Evolutionary conservation across 768 basidiomycete species (phyloP), one percentile per base, ranked within the genome.

Genomic region (Kwoniella sp.): DNA sequence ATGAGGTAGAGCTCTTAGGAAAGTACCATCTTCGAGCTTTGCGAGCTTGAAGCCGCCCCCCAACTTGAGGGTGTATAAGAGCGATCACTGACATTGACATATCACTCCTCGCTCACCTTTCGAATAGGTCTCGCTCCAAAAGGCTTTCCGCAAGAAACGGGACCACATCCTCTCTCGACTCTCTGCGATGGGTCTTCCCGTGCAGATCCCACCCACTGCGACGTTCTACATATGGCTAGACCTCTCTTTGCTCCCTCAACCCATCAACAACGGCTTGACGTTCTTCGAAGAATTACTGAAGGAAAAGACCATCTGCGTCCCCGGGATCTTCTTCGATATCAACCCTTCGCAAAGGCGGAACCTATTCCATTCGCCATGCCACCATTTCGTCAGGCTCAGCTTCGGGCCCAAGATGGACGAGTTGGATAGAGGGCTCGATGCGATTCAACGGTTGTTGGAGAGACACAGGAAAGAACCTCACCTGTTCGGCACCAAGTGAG

Each of bases 161-260:
- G 92, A 97, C 79, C 89, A 94, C 66, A 89, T 95, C 41, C 86
- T 97, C 23, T 81, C 84, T 57, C 86, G 94, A n/a, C 86, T 97
- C 66, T 86, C 87, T 63, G 84, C 86, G 41, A 85, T 97, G 61
- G 89, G 87, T 50, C 84, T 96, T 25, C 87, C 89, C 55, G 90
- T 96, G 51, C 83, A 86, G 13, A 56, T 75, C 28, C 73, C 73
- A 29, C 73, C 76, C 4, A 91, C 5, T 22, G 87, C 88, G 61
- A 96, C 94, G 1, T 97, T 96, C 82, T 96, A 97, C 81, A 87
- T 96, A 77, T 96, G 94, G 93, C 86, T 94, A 65, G 90, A 91
- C 82, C 84, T 95, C 23, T 88, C 88, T 77, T 84, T 84, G 61
- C 85, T 96, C 53, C 90, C 91, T 9, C 72, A 86, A 4, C 94